Percentiles rank a stretch among this genome's conserved stretches.
These are phyloP conservation scores for Jatropha curcas DNA, from an alignment of 345 rosid species.

Conservation along the genomic window DNA sequence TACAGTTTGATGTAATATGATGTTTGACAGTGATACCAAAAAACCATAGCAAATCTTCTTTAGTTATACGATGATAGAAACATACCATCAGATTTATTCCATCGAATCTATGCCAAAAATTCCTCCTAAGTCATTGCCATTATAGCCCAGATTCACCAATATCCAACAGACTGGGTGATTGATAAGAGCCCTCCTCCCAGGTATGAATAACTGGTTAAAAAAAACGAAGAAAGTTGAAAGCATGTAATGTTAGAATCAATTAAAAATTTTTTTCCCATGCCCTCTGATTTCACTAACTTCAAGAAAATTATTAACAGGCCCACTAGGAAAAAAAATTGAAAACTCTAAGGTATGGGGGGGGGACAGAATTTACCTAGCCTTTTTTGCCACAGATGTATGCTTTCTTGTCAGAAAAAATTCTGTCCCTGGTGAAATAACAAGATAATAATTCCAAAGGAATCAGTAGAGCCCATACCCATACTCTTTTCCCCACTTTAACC, in stretches of 20 bases:
- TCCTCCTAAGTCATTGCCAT: slow-evolving; percentile 73
- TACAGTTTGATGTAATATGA: neutral
- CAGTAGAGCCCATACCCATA: slow-evolving; percentile 85
- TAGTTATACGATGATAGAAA: no score
- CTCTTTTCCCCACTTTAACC: slow-evolving; percentile 94
- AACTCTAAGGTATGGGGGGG: neutral
- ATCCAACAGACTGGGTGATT: slow-evolving; percentile 90
- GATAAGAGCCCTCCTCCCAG: slow-evolving; percentile 96
- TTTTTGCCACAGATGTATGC: slow-evolving; percentile 96
- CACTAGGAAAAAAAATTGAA: neutral
- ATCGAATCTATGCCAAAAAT: slow-evolving; percentile 85
- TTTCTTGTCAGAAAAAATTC: slow-evolving; percentile 96
- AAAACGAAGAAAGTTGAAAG: slow-evolving; percentile 29
- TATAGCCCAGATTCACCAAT: slow-evolving; percentile 88
- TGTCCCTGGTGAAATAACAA: slow-evolving; percentile 82
- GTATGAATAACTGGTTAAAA: slow-evolving; percentile 79
- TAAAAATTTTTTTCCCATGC: neutral
- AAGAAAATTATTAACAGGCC: slow-evolving; percentile 15
- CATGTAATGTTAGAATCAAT: slow-evolving; percentile 10
- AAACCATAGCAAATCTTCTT: neutral
- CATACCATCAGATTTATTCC: slow-evolving; percentile 97
- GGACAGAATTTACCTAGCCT: slow-evolving; percentile 80
- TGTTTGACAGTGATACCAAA: neutral
- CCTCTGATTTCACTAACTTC: slow-evolving; percentile 15
- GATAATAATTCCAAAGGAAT: slow-evolving; percentile 89